phyloP scores from a whole-genome alignment of 164 flowering plant genomes.

The Paratinospora sagittata region DNA sequence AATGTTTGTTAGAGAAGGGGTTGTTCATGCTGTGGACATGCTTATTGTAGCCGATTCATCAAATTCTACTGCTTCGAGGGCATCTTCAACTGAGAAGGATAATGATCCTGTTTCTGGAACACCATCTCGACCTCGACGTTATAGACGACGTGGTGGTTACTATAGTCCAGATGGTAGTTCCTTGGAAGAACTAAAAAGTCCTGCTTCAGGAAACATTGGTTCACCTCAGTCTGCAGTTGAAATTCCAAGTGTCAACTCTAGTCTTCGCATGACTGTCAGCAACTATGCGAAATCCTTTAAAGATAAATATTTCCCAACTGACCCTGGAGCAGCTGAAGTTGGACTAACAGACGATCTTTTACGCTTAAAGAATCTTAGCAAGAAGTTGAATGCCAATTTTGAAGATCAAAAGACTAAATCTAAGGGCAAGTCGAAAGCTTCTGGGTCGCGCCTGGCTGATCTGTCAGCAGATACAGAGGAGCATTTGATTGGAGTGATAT shows the following conservation, averaged over 20 bases:
- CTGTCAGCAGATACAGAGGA: slow-evolving; percentile 53
- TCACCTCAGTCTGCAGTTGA: slow-evolving; percentile 56
- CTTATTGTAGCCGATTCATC: slow-evolving; percentile 46
- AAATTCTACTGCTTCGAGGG: slow-evolving; percentile 26
- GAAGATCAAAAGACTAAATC: slow-evolving; percentile 67
- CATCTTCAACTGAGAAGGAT: slow-evolving; percentile 60
- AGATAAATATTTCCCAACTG: slow-evolving; percentile 80
- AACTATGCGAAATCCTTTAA: slow-evolving; percentile 70
- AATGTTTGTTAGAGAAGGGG: slow-evolving; percentile 96
- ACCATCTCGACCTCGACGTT: slow-evolving; percentile 76
- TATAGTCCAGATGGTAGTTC: slow-evolving; percentile 53
- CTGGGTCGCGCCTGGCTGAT: slow-evolving; percentile 43
- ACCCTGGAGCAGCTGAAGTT: slow-evolving; percentile 55
- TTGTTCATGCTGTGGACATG: slow-evolving; percentile 89
- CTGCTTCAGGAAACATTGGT: slow-evolving; percentile 42
- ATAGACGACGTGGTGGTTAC: slow-evolving; percentile 57
- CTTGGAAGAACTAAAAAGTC: slow-evolving; percentile 51
- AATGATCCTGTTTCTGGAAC: slow-evolving; percentile 55
- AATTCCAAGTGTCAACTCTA: slow-evolving; percentile 59
- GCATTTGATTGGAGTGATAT: slow-evolving; percentile 51
- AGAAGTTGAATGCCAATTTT: slow-evolving; percentile 53
- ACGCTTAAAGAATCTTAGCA: slow-evolving; percentile 71
- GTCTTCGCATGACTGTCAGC: slow-evolving; percentile 65
- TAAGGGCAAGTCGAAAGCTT: slow-evolving; percentile 80
- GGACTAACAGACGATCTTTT: slow-evolving; percentile 87